A percentile compares a stretch with the other conserved stretches of the same genome.
These are phyloP conservation scores for Diutina sp. DNA, from an alignment of 1,139 yeast genomes.

Conservation along the genomic window DNA sequence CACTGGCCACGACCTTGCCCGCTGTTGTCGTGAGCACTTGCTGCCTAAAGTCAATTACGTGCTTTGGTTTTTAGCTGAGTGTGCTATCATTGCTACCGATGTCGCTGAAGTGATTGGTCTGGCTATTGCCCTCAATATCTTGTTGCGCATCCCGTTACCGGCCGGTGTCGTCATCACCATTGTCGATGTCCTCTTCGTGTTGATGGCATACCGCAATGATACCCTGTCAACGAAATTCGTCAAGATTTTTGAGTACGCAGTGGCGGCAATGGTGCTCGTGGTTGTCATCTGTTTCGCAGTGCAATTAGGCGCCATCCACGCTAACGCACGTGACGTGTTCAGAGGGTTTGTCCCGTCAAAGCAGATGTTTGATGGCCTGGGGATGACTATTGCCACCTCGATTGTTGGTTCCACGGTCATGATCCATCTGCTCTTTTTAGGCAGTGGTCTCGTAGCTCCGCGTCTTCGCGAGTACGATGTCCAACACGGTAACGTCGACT, in stretches of 20 bases:
- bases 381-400: conserved; percentile 64
- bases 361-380: conserved; percentile 47
- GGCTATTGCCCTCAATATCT: conserved; percentile 70
- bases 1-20: conserved; percentile 66
- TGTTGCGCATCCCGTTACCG: conserved; percentile 56
- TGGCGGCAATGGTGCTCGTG: conserved; percentile 52
- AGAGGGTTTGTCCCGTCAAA: conserved; percentile 62
- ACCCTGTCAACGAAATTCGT: conserved; percentile 51
- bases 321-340: conserved; percentile 38
- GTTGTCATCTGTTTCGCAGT: conserved; percentile 65
- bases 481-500: conserved; percentile 24
- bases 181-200: conserved; percentile 58
- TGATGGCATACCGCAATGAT: conserved; percentile 66
- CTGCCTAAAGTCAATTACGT: conserved; percentile 47
- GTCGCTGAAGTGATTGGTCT: conserved; percentile 81
- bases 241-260: conserved; percentile 51
- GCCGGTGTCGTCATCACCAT: conserved; percentile 70
- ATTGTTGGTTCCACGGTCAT: conserved; percentile 75
- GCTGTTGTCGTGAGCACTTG: conserved; percentile 49
- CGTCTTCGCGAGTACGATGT: conserved; percentile 52
- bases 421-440: conserved; percentile 70
- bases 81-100: conserved; percentile 76
- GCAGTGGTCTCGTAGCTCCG: conserved; percentile 67
- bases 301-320: conserved; percentile 21
- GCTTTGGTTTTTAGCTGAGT: conserved; percentile 61